A percentile compares a stretch with the other conserved stretches of the same genome.
Evolutionary conservation across 148 eudicot species (phyloP).

Genomic region (Fallopia convolvulus): DNA sequence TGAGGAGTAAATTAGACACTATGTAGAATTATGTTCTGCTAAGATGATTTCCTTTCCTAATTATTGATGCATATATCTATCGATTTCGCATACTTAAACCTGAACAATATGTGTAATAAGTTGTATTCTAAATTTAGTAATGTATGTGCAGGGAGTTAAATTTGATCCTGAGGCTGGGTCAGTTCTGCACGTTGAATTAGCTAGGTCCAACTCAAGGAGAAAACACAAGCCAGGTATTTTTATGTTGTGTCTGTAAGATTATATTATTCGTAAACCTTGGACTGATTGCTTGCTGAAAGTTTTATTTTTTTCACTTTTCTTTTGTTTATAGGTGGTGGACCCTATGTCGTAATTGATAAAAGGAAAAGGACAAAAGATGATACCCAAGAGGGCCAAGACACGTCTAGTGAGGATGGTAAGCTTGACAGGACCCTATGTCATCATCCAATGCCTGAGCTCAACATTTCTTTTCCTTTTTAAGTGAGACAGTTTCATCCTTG

Average conservation of each 20-base stretch:
- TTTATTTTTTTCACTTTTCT: neutral
- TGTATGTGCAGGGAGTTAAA: slow-evolving; percentile 57
- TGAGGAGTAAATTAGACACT: neutral
- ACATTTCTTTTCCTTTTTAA: neutral
- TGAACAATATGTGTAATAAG: neutral
- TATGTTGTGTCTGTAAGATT: neutral
- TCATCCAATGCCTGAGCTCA: neutral
- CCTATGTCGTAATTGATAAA: slow-evolving; percentile 86
- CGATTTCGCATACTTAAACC: neutral
- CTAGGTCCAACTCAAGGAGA: slow-evolving; percentile 85
- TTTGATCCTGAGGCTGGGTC: slow-evolving; percentile 85
- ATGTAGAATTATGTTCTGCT: neutral
- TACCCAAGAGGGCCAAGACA: slow-evolving; percentile 37
- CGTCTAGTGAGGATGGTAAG: slow-evolving; percentile 76
- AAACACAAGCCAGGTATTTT: slow-evolving; percentile 52
- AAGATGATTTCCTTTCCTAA: neutral
- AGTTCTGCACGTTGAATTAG: slow-evolving; percentile 70
- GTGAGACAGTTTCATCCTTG: neutral
- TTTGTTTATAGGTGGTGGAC: slow-evolving; percentile 52
- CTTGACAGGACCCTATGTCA: neutral
- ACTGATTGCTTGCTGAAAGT: neutral
- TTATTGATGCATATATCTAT: neutral
- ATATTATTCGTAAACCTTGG: neutral
- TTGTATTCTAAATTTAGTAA: neutral
- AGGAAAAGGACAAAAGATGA: slow-evolving; percentile 37